Base-by-base conservation (phyloP, 352 stramenopile species). In the Phytophthora sojae region DNA sequence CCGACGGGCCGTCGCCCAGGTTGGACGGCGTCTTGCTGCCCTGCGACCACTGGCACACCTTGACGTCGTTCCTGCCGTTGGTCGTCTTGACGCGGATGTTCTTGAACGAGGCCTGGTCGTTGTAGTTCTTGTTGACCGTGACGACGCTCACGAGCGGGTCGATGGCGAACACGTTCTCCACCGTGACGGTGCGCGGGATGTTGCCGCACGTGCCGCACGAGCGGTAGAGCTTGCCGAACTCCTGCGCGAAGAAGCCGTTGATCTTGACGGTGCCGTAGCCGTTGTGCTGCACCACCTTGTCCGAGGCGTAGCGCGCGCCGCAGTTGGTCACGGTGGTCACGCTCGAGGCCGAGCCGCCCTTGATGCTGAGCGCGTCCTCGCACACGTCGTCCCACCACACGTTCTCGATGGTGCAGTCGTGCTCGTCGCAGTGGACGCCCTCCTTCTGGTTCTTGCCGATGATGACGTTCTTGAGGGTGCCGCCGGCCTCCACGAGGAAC, bases 231-330 rank as follows among this genome's bases (percentile, higher is more conserved):
- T 51, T 50, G 44, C 44, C 44, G 44, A 50, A 50, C 44, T 50
- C 44, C 44, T 50, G 44, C 14, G 44, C 44, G n/a, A 54, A 54
- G 47, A 54, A 54, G n/a, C 47, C 47, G 47, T 54, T 54, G 23
- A 54, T 54, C 47, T 54, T 54, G 47, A 54, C 47, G 47, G 47
- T 54, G 47, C 47, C 47, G 47, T 54, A 54, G 47, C 47, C 47
- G 47, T 54, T 54, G 57, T 64, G 57, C 57, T 64, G 58, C 45
- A 79, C 59, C 57, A 70, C 61, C 67, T 86, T 86, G 76, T 86
- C 77, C 32, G 75, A 66, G 29, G 74, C 77, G 42, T 73, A 67
- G 19, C 71, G 68, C 0, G 77, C 73, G 49, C 77, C 74, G 39
- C 77, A 73, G 50, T 75, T 77, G 14, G 70, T 66, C 25, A 79